Conservation (phyloP, 2,329 filamentous ascomycete genomes). For the Monosporascus sp. region DNA sequence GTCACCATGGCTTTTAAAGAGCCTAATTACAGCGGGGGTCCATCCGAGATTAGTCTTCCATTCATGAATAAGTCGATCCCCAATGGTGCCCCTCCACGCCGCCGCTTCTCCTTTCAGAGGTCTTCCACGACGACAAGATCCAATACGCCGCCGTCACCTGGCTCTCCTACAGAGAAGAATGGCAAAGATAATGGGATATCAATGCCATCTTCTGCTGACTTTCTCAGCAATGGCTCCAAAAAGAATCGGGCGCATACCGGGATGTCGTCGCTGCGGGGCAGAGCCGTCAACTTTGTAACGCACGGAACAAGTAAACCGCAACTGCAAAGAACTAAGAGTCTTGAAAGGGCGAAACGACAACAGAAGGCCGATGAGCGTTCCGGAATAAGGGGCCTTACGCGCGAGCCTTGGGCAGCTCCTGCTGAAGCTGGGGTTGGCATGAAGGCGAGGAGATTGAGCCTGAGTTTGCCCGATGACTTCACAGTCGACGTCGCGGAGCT, state of each 20-base stretch:
- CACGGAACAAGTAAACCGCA: conserved; percentile 15
- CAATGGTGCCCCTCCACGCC: conserved; percentile 10
- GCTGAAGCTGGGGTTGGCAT: conserved; percentile 68
- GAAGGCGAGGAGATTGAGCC: conserved; percentile 72
- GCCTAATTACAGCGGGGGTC: conserved; percentile 17
- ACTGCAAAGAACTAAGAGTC: conserved; percentile 19
- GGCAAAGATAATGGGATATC: conserved; percentile 17
- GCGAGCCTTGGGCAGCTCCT: conserved; percentile 52
- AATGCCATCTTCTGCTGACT: conserved; percentile 39
- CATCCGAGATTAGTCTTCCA: conserved; percentile 17
- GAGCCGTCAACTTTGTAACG: conserved; percentile 37
- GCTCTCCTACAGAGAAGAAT: conserved; percentile 20
- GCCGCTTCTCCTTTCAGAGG: conserved; percentile 26
- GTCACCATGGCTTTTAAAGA: conserved; percentile 14
- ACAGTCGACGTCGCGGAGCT: conserved; percentile 65
- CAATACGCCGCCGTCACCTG: conserved; percentile 29
- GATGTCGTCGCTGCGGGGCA: conserved; percentile 38
- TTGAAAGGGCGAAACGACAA: conserved; percentile 23
- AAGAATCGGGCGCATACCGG: conserved; percentile 49
- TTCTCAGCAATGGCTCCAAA: conserved; percentile 38
- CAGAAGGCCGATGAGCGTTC: conserved; percentile 19
- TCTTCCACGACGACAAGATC: conserved; percentile 24
- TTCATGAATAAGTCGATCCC: conserved; percentile 15
- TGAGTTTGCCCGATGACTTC: conserved; percentile 69
- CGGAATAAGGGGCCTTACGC: conserved; percentile 26